These are phyloP conservation scores for Glebionis coronaria DNA, from an alignment of 129 eudicot species.

Conservation along the genomic window DNA sequence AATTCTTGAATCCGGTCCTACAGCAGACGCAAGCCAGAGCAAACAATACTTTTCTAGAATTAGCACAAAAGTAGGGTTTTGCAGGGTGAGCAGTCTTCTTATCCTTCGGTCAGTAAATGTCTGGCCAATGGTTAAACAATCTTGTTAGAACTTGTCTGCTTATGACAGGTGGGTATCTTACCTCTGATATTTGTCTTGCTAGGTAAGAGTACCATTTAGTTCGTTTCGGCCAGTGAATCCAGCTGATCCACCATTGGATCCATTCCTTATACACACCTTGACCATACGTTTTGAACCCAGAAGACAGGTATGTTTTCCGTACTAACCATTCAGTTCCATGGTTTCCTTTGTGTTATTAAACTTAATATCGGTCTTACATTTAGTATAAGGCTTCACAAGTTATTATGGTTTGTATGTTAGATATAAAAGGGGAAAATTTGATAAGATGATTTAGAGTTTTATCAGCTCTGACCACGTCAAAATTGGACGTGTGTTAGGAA, in stretches of 20 bases:
- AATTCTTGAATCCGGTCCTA: slow-evolving; percentile 85
- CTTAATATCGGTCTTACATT: slow-evolving; percentile 8
- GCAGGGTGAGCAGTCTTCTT: slow-evolving; percentile 64
- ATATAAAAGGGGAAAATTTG: too few species aligned
- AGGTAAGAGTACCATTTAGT: slow-evolving; percentile 96
- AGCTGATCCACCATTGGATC: slow-evolving; percentile 92
- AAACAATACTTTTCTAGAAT: slow-evolving; percentile 69
- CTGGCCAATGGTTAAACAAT: neutral
- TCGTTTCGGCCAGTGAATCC: slow-evolving; percentile 90
- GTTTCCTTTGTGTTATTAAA: neutral
- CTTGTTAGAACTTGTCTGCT: slow-evolving; percentile 11
- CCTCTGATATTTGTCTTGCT: slow-evolving; percentile 34
- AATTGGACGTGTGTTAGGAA: too few species aligned
- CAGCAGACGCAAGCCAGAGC: slow-evolving; percentile 62
- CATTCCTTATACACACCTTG: slow-evolving; percentile 92
- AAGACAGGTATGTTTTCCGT: slow-evolving; percentile 63
- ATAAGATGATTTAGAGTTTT: too few species aligned
- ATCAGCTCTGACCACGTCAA: too few species aligned
- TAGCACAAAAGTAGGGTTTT: slow-evolving; percentile 94
- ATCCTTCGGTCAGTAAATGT: neutral
- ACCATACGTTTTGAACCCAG: slow-evolving; percentile 94
- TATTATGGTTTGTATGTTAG: neutral
- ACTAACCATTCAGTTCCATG: neutral
- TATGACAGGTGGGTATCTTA: slow-evolving; percentile 25
- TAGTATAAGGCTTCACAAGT: slow-evolving; percentile 9